Base-by-base conservation (phyloP, 768 basidiomycete genomes). In the Psilocybe azurescens region DNA sequence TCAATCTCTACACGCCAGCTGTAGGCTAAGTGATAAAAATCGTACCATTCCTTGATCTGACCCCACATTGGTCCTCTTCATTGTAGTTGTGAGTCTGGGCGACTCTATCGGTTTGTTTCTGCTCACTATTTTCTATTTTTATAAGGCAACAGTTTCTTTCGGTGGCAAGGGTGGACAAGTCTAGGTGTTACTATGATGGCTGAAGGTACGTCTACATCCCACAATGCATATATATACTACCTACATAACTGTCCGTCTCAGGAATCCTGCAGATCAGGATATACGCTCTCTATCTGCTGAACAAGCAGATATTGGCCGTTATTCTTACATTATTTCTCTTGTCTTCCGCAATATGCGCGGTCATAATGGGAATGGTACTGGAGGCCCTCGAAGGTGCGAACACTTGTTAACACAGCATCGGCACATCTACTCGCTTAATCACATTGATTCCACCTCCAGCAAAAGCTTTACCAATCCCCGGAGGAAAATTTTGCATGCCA, bases 231-330 rank as follows among this genome's bases (percentile, higher is more conserved):
- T 24, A 24, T 44, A 11, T 44, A 14, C 41, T 13, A 44, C n/a
- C 5, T 44, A 13, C 33, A 14, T 13, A 13, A 5, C n/a, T 44
- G 41, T n/a, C 5, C n/a, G 14, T 38, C n/a, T 14, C 3, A 58
- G 58, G 46, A 3, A 50, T 58, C 14, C 50, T 58, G 3, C 58
- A 58, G 33, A 24, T 58, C 18, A 32, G 58, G 16, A 30, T 58
- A 10, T 58, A 38, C 24, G 58, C 58, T 2, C 11, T 58, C 3
- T 58, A 58, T 28, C 20, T 32, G 20, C 14, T 38, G 49, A 38
- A 58, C 24, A 58, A 58, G 24, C 48, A 13, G 3, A 30, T 58
- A 10, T 33, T 58, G 3, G 30, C 13, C 9, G 14, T 52, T 6
- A 52, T 41, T 9, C 38, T 58, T n/a, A 38, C 58, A 3, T 24